Percentiles rank a stretch among this genome's conserved stretches.
Conservation (phyloP, 441 rosid species). For the Breynia disticha region DNA sequence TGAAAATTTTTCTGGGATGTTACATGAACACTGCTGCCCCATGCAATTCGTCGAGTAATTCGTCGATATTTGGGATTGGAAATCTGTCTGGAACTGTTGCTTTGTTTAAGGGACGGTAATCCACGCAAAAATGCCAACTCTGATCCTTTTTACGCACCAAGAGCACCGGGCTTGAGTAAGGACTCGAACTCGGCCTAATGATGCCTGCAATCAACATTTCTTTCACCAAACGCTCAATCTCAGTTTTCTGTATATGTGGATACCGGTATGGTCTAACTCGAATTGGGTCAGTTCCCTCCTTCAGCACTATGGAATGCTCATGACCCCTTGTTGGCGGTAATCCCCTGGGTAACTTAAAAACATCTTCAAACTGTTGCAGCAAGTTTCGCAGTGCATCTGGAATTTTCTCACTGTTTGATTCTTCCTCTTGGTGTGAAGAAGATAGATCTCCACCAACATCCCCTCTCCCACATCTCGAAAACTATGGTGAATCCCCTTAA, state of each 20-base stretch:
- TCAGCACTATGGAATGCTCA: background rate
- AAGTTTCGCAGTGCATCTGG: background rate
- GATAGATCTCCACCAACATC: too few species aligned
- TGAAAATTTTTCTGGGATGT: too few species aligned
- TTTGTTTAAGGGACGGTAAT: background rate
- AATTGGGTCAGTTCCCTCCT: background rate
- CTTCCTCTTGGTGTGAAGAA: too few species aligned
- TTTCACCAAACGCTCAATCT: background rate
- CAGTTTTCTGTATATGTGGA: background rate
- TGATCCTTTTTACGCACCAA: background rate
- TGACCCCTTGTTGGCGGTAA: background rate
- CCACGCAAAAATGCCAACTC: background rate
- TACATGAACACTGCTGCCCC: too few species aligned
- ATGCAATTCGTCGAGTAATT: background rate
- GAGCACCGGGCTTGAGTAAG: background rate
- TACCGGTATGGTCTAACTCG: background rate
- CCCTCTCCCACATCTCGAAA: too few species aligned
- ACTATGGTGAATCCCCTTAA: too few species aligned
- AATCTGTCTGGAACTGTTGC: background rate
- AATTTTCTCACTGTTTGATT: too few species aligned
- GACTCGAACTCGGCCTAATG: background rate
- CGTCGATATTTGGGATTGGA: background rate
- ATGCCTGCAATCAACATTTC: background rate
- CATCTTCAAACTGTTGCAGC: background rate
- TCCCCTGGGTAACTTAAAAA: background rate